Evolutionary conservation across 2,329 filamentous ascomycete species (phyloP).

Genomic region (Aspergillus tanneri): DNA sequence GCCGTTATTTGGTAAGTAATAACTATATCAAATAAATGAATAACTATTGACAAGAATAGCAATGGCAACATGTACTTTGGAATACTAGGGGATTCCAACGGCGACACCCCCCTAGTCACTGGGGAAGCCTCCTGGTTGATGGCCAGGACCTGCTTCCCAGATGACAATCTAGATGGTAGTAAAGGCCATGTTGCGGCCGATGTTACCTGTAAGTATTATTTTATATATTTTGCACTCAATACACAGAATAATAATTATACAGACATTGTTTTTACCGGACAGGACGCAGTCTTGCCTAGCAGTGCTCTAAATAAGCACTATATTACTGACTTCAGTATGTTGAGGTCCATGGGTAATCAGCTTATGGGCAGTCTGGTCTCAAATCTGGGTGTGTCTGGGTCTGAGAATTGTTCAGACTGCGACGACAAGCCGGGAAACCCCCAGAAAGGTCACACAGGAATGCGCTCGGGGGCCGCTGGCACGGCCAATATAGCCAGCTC

Average conservation of each 20-base stretch:
- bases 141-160: constrained; percentile 35
- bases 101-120: constrained; percentile 29
- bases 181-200: constrained; percentile 26
- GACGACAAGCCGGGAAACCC: too few relatives aligned
- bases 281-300: constrained; percentile 24
- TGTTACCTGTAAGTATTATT: constrained; percentile 28
- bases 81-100: constrained; percentile 33
- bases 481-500: too few relatives aligned
- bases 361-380: constrained; percentile 22
- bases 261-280: constrained; percentile 35
- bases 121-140: constrained; percentile 38
- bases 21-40: neutral
- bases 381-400: constrained; percentile 18
- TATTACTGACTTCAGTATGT: constrained; percentile 27
- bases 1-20: constrained; percentile 30
- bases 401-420: too few relatives aligned
- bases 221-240: too few relatives aligned
- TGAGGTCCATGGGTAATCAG: constrained; percentile 29
- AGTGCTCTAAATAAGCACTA: constrained; percentile 26
- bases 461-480: too few relatives aligned
- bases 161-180: constrained; percentile 28
- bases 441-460: too few relatives aligned
- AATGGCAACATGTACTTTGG: constrained; percentile 36
- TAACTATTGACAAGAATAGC: constrained; percentile 13
- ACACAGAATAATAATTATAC: neutral